phyloP scores from a whole-genome alignment of 139 green algal genomes.

The Mesotaenium endlicherianum region DNA sequence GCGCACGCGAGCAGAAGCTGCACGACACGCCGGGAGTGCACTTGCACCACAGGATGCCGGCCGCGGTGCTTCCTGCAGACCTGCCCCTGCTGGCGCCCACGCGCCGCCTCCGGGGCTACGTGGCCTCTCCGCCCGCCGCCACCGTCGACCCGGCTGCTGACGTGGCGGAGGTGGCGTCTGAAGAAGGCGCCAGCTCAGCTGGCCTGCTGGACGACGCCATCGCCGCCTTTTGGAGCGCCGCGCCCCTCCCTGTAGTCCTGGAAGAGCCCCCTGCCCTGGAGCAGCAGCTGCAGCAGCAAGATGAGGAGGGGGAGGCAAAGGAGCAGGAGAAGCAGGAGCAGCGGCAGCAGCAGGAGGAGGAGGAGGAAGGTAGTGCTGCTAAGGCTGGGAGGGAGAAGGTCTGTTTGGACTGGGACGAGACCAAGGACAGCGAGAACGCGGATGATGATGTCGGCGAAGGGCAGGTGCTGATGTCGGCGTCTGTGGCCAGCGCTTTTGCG shows the following conservation, averaged over 20 bases:
- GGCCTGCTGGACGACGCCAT: not conserved
- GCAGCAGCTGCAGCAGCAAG: not conserved
- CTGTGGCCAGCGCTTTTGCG: too few relatives aligned
- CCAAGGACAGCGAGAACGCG: not conserved
- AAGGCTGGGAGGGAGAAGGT: not conserved
- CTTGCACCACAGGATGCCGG: conserved; percentile 85
- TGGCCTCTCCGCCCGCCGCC: conserved; percentile 18
- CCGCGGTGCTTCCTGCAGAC: conserved; percentile 77
- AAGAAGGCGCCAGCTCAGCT: too few relatives aligned
- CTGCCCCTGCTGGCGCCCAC: conserved; percentile 75
- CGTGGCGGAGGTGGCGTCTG: not conserved
- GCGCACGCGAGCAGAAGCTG: conserved; percentile 17
- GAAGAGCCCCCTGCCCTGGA: not conserved
- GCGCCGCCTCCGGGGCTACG: conserved; percentile 58
- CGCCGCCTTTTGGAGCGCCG: not conserved
- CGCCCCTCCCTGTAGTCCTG: not conserved
- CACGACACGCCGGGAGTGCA: conserved; percentile 91
- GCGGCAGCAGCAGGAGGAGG: too few relatives aligned
- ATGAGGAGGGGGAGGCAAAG: not conserved
- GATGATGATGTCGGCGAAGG: too few relatives aligned
- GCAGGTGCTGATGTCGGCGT: too few relatives aligned
- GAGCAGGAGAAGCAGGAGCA: not conserved
- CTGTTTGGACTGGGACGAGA: too few relatives aligned
- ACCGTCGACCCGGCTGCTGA: not conserved
- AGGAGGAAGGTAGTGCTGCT: not conserved